Evolutionary conservation across 257 asterid genomes (phyloP), one percentile per base, ranked within the genome.

Genomic region (Phtheirospermum japonicum): DNA sequence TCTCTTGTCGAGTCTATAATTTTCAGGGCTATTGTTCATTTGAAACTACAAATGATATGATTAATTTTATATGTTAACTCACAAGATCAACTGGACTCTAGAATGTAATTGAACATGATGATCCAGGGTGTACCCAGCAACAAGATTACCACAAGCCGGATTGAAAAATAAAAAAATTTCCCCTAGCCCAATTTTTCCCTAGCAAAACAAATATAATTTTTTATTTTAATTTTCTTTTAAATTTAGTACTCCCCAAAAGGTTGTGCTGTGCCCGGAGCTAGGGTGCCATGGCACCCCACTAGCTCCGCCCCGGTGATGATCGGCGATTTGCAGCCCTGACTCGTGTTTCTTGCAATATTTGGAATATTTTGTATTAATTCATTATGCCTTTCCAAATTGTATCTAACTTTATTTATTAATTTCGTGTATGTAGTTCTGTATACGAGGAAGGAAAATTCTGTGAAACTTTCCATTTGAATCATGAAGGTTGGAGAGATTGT

Each of bases 401-500:
- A 34, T 53, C 61, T n/a, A 28, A 55, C 17, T 57, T 31, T 4
- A 53, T 32, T 57, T 14, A 23, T 40, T 55, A 31, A 36, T 40
- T 59, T 67, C 50, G 32, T 74, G n/a, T 69, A 53, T 65, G 67
- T 61, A 88, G 96, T 72, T 80, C 85, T 61, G 71, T 67, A 12
- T 77, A 73, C 40, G 85, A 83, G 59, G 82, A 78, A 48, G 96
- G 89, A 59, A 85, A 71, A 57, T 88, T 88, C 73, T 88, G 96
- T 65, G 90, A 83, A 69, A 80, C 88, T 52, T 88, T 85, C 75
- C 95, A 88, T 71, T 70, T 85, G 66, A 59, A 59, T 2, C 73
- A 85, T 42, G 90, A 82, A 73, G 96, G 96, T 55, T 85, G 96
- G 96, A 88, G 96, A 67, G 83, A 88, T 59, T 88, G 96, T 68